Base-by-base conservation (phyloP, 345 rosid species). In the Arabidopsis thaliana region DNA sequence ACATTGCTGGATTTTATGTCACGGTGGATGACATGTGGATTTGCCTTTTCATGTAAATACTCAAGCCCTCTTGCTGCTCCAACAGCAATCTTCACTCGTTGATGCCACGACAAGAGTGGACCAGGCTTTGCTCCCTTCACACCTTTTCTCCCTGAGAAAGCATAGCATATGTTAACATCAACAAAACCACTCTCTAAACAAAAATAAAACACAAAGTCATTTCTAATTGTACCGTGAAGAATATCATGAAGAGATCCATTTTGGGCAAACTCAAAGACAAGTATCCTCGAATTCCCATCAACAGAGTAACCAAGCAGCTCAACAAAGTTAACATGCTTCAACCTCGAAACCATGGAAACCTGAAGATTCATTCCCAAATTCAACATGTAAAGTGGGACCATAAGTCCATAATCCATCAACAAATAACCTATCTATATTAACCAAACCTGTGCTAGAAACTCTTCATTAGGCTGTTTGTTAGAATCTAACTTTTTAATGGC, bases 201-300 rank as follows among this genome's bases (percentile, higher is more conserved):
- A 50, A 11, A 5, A 24, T 2, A 40, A 57, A 44, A 71, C 14
- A 16, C 20, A 16, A 16, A 16, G 20, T 16, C 20, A 16, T 16
- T 16, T 16, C 20, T 16, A 16, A 16, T 16, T 38, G 63, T 79
- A 87, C 94, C 94, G 66, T 87, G 91, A 52, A 89, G 83, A 79
- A 87, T 80, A 82, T 89, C 94, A 84, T 89, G 89, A 48, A 89
- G 87, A 42, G 94, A 89, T 56, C 94, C 94, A 83, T 84, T 87
- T 49, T 85, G 79, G 6, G 94, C 94, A 81, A 87, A 87, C 69
- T 85, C 94, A 58, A 85, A 85, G 48, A 86, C 85, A 69, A 89
- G 91, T 78, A 87, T 78, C 42, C 89, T 83, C 24, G 87, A 80
- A 76, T 37, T 81, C 72, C 89, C 94, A 67, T 83, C 89, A 64